Evolutionary conservation across 352 stramenopile species (phyloP).

Genomic region (Thalassiosira oceanica): DNA sequence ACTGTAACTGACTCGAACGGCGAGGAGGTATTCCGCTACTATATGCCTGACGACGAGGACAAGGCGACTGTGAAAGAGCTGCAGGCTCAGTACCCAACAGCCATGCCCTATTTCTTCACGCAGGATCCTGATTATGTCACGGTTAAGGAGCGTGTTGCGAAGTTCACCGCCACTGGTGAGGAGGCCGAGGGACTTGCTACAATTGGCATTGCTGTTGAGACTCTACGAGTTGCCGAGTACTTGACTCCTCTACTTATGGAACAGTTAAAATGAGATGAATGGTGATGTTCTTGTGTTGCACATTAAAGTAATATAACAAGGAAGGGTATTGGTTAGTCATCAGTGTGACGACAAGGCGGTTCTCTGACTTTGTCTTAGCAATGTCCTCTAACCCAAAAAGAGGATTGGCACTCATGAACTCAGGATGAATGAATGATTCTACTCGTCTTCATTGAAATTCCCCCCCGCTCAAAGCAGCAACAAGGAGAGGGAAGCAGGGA

Average conservation of each 20-base stretch:
- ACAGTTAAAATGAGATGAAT: constrained; percentile 48
- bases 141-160: constrained; percentile 74
- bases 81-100: constrained; percentile 65
- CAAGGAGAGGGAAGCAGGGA: no score
- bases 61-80: constrained; percentile 59
- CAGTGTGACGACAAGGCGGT: no score
- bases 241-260: constrained; percentile 66
- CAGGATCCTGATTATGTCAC: constrained; percentile 83
- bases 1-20: constrained; percentile 55
- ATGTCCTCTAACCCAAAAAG: no score
- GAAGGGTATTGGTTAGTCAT: no score
- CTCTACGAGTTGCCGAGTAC: constrained; percentile 79
- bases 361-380: no score
- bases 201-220: constrained; percentile 81
- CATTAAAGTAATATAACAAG: no score
- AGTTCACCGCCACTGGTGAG: constrained; percentile 58
- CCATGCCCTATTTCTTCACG: constrained; percentile 82
- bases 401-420: no score
- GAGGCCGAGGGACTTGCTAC: constrained; percentile 78
- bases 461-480: no score
- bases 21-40: constrained; percentile 68
- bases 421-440: no score
- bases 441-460: no score
- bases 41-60: constrained; percentile 78
- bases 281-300: no score